phyloP scores from a whole-genome alignment of 805 yeast genomes.

The Vanderwaltozyma yarrowii region DNA sequence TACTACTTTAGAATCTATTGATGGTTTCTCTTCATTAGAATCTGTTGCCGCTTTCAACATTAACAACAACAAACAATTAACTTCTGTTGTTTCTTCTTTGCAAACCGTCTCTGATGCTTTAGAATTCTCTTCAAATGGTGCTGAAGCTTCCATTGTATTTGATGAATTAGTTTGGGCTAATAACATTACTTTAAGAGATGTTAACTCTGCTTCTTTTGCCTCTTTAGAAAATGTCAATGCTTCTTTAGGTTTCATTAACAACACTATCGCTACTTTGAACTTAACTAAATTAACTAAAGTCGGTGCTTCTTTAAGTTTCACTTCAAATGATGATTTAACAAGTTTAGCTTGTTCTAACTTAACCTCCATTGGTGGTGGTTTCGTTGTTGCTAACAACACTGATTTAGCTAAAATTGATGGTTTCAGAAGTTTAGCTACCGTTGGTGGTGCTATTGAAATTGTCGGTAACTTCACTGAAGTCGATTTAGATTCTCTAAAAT shows the following conservation, averaged over 20 bases:
- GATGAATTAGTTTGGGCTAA: slow-evolving; percentile 73
- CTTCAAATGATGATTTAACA: slow-evolving; percentile 63
- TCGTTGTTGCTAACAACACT: slow-evolving; percentile 79
- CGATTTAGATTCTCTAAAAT: slow-evolving; percentile 57
- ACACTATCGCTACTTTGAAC: slow-evolving; percentile 48
- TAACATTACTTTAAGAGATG: slow-evolving; percentile 77
- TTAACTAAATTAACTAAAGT: slow-evolving; percentile 46
- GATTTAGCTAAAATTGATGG: slow-evolving; percentile 54
- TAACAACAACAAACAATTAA: slow-evolving; percentile 83
- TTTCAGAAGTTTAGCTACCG: slow-evolving; percentile 60
- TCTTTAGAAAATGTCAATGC: slow-evolving; percentile 65
- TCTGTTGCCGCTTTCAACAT: slow-evolving; percentile 54
- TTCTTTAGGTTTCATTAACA: slow-evolving; percentile 71
- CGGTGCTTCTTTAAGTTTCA: slow-evolving; percentile 75
- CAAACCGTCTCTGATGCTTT: slow-evolving; percentile 63
- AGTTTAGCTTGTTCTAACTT: slow-evolving; percentile 60
- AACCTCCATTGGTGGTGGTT: slow-evolving; percentile 83
- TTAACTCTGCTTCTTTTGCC: slow-evolving; percentile 60
- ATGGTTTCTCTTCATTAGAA: slow-evolving; percentile 45
- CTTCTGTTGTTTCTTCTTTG: slow-evolving; percentile 60
- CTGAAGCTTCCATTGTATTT: slow-evolving; percentile 56
- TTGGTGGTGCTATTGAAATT: slow-evolving; percentile 83
- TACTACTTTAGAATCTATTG: slow-evolving; percentile 57
- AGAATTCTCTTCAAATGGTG: slow-evolving; percentile 79
- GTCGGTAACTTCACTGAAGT: slow-evolving; percentile 76